Base-by-base conservation (phyloP, 139 green algal genomes). In the Chlamydomonas schloesseri region DNA sequence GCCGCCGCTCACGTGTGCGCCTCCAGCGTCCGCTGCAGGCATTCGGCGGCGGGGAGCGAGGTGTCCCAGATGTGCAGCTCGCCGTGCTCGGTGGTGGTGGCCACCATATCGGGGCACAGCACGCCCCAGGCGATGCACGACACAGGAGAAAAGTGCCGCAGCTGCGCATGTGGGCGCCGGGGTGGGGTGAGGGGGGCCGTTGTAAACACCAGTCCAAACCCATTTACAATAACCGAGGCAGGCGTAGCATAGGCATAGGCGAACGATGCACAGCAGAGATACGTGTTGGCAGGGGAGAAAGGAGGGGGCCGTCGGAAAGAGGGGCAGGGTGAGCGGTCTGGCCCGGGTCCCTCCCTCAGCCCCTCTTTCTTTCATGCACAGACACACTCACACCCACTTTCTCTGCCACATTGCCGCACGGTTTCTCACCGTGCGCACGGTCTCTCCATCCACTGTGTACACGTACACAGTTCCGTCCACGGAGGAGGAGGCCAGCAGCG, bases 21-120 rank as follows among this genome's bases (percentile, higher is more conserved):
- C 26, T n/a, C 26, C n/a, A 92, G 71, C 20, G 76, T 91, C 33
- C 81, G 68, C 60, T 81, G 20, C 60, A 91, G 75, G 86, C 89
- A 85, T 29, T 64, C 53, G 28, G 65, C 46, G 18, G 67, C 71
- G 3, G 81, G n/a, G 5, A n/a, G 23, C 6, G 31, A 31, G 6
- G 91, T 33, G 77, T 93, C 88, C 78, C 82, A 91, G 17, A 93
- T 47, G 83, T 92, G 87, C 47, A 94, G 72, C 53, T 64, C 18
- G 6, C 87, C 87, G 0, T n/a, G 29, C 37, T 90, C 87, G 67
- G 67, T 87, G 24, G 71, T 84, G 46, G 83, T 92, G 65, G 91
- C 91, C 36, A 94, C 80, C 71, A 87, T 36, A 13, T 69, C 57
- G 17, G 64, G 28, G 28, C 24, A 36, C 60, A 71, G 73, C 31